Base-by-base conservation (phyloP, 2,329 filamentous ascomycete genomes). In the Curvularia lunata region DNA sequence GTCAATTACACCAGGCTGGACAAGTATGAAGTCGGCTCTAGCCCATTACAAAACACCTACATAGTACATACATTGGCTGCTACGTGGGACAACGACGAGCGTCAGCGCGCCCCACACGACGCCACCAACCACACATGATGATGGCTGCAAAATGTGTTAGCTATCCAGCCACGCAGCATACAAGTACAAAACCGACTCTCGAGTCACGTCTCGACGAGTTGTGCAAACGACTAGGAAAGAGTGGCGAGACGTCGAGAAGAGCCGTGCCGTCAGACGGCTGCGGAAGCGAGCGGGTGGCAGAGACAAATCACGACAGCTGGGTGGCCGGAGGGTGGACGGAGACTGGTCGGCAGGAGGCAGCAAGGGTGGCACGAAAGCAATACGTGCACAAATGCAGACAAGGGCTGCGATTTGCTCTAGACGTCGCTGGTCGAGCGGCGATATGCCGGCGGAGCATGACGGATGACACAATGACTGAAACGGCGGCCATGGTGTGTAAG, bases 381-480 rank as follows among this genome's bases (percentile, higher is more conserved):
- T 57, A 54, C 47, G 42, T 27, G 40, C 27, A 51, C 32, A 19
- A 46, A 21, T 47, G 57, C 42, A 50, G 30, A 40, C 47, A 25
- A 48, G 54, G 58, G 40, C 32, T n/a, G 38, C 32, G 21, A 37
- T 64, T 57, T 62, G 61, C 58, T 68, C 61, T 63, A 43, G 56
- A 34, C 59, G 51, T 58, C 54, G 45, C 42, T 41, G 56, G 45
- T 60, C 60, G 54, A 61, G 59, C 54, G 62, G 58, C 37, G 53
- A 58, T 48, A 65, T 56, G 60, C 63, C 63, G 51, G 61, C 56
- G 52, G 30, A 42, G 64, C 66, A 66, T 60, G 61, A 61, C 49
- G 61, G 59, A 48, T 34, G 62, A 55, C 48, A 62, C 54, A 56
- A 51, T 52, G 46, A 40, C 51, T 63, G 64, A 68, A 66, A 66